Evolutionary conservation across 805 yeast genomes (phyloP), one percentile per base, ranked within the genome.

Genomic region (Yamadazyma olivae): DNA sequence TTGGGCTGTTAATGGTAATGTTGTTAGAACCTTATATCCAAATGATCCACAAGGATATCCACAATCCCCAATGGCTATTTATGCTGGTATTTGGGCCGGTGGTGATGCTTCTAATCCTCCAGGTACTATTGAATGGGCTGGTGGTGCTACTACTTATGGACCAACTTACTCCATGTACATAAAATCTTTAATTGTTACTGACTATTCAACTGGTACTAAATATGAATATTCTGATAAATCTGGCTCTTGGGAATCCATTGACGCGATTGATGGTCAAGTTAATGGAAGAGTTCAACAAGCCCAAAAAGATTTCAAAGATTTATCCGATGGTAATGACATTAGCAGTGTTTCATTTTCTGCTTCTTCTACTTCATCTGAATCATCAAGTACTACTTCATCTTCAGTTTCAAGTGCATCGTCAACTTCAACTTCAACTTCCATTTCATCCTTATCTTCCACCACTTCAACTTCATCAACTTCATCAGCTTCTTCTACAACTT

Each of bases 61-160:
- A 28, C 95, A 89, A 63, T 67, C 88, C n/a, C 97, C 97, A 32
- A 86, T 89, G 90, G 71, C 65, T 45, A 55, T 83, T 9, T 71
- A 65, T 53, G 65, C 77, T 43, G 91, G 93, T 45, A 61, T 79
- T 21, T 83, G 93, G 91, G 89, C 89, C 3, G 91, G 90, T 50
- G 93, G 93, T 55, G 89, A 83, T 57, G 64, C 83, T 19, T 48
- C 64, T 17, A 82, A 82, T 49, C 64, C 70, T 5, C 64, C 65
- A 25, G 91, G 91, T 33, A 82, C 90, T 2, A 81, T 83, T 39
- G 77, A 77, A 50, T 83, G 93, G 93, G 88, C 91, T 3, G 91
- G 91, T 40, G 95, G 95, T 38, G 40, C 47, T 14, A 78, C 88
- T 10, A 81, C 84, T 53, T 83, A 77, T 51, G 43, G 74, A 4